Evolutionary conservation across 2,329 filamentous ascomycete species (phyloP), one percentile per base, ranked within the genome.

Genomic region (Alternaria postmessia): DNA sequence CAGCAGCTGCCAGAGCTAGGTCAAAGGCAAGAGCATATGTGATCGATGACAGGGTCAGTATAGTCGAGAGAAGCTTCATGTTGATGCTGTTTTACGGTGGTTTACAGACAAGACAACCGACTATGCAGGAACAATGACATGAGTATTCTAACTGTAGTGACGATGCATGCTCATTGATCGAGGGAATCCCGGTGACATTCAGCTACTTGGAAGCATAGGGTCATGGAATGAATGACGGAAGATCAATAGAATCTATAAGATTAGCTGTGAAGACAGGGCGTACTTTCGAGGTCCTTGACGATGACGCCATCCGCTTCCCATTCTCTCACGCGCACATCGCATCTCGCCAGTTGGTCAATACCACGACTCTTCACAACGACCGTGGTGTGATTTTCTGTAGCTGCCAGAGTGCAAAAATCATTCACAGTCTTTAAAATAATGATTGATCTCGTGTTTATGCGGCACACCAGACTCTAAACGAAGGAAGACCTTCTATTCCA

Each of bases 281-380:
- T 11, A 3, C 1, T 9, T 3, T 12, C 14, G 20, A 38, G 6
- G 3, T 5, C 4, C 39, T n/a, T 24, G 11, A 8, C 6, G 28
- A 11, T 7, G 1, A 20, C 11, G 9, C 30, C 1, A 9, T 38
- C 5, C 1, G 7, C 39, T 34, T 7, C 49, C 7, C 8, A 12
- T 26, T 36, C 12, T 38, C n/a, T 3, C 3, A n/a, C 20, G 32
- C 14, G 22, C 4, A 16, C 2, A 4, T 41, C 3, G 16, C 3
- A 11, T 20, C 4, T 34, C n/a, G 28, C 11, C 5, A 8, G 3
- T 34, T 11, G 20, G 41, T 51, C 32, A 51, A 20, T 16, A 30
- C 5, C 34, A 39, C 51, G 53, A 1, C 46, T 52, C 7, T 61
- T 69, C 14, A 64, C 57, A 3, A 62, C 62, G 14, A 63, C 62